Conservation (phyloP, 2,329 filamentous ascomycete genomes). For the Fusarium piperis region DNA sequence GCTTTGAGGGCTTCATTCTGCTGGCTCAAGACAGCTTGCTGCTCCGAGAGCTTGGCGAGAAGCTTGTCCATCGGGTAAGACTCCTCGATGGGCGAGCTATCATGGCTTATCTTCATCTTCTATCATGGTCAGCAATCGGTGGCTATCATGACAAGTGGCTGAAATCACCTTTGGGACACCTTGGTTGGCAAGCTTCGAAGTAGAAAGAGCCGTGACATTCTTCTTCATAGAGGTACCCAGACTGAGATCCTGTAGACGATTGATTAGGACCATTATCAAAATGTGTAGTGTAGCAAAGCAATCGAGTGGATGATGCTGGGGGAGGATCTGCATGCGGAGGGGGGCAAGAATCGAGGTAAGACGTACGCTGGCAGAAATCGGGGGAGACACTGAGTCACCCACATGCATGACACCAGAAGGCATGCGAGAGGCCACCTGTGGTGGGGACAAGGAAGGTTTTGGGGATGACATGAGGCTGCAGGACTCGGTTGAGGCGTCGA, state of each 20-base stretch:
- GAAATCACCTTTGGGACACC: conserved; percentile 60
- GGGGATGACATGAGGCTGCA: conserved; percentile 45
- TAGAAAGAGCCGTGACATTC: conserved; percentile 57
- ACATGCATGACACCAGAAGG: conserved; percentile 23
- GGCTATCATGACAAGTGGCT: neutral
- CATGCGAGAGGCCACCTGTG: conserved; percentile 36
- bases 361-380: conserved; percentile 33
- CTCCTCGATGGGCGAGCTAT: conserved; percentile 50
- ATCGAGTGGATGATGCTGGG: neutral
- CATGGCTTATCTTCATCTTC: conserved; percentile 61
- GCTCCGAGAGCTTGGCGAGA: conserved; percentile 77
- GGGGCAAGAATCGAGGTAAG: neutral
- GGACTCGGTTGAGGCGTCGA: conserved; percentile 4
- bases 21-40: conserved; percentile 68
- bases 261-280: conserved; percentile 1
- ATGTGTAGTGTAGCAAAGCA: neutral
- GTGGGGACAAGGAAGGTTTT: conserved; percentile 41
- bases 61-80: conserved; percentile 74
- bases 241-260: conserved; percentile 31
- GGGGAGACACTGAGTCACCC: conserved; percentile 20
- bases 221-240: conserved; percentile 49
- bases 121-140: conserved; percentile 45
- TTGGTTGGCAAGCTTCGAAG: conserved; percentile 67
- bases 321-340: neutral
- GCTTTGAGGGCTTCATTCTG: conserved; percentile 65